Base-by-base conservation (phyloP, 148 eudicot genomes). In the Amaranthus hypochondriacus region DNA sequence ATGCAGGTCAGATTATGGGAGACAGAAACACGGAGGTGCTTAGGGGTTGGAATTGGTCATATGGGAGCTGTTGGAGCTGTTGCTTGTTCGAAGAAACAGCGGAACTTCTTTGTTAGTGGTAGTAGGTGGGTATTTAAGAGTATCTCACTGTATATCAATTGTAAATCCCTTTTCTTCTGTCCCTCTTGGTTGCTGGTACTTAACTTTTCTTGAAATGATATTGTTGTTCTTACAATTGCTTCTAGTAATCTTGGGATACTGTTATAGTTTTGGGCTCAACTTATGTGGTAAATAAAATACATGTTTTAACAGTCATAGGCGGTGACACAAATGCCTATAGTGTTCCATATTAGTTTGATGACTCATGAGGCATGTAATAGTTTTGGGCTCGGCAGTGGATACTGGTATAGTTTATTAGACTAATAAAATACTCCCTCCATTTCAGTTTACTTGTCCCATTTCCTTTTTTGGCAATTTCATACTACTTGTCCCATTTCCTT, bases 1-100 rank as follows among this genome's bases (percentile, higher is more conserved):
- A 47, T 58, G 56, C 85, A 94, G 98, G 97, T 94, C 76, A 87
- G 99, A 75, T 83, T 92, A 77, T 95, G 99, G 99, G 90, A 92
- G 2, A 75, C 96, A 42, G 86, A 85, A 76, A 82, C 81, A 59
- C 78, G 76, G 69, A 66, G 60, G 48, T 95, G 97, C 75, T 6
- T 90, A 77, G 99, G 96, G 68, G 83, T 89, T 85, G 96, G 94
- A 58, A 56, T 77, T 66, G 99, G 97, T 58, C 99, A 95, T 82
- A 80, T 85, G 86, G 94, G 87, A 70, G 96, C 90, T 81, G 92
- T 95, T 83, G 97, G 96, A 76, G 96, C 97, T 71, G 92, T 95
- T 86, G 89, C 96, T 76, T 90, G 89, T 73, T 89, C 99, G 13
- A 89, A 86, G 86, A 92, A 90, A 77, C 77, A 55, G 54, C 81